Percentiles rank a stretch among this genome's conserved stretches.
These are phyloP conservation scores for Oropetium thomaeum DNA, from an alignment of 176 grass and related monocot genomes.

Conservation along the genomic window DNA sequence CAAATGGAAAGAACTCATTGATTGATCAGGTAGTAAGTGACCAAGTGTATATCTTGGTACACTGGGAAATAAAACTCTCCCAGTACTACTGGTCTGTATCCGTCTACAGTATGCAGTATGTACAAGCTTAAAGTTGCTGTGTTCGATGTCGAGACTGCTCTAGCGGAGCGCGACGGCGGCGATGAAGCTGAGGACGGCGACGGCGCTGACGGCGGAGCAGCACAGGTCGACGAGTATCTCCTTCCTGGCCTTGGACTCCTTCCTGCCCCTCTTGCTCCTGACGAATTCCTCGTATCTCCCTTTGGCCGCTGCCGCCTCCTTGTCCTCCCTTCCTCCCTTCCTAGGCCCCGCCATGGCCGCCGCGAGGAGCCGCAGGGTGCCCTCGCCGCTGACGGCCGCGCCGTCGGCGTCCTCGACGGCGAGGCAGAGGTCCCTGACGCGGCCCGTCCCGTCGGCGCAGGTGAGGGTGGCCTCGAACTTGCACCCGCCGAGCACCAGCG, in stretches of 20 bases:
- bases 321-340: neutral
- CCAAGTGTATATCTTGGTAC: neutral
- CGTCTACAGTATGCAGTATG: too few species aligned
- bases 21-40: too few species aligned
- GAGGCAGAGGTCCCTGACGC: conserved; percentile 44
- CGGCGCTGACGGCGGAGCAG: conserved; percentile 54
- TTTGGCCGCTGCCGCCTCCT: neutral
- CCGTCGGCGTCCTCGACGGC: conserved; percentile 47
- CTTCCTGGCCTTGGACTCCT: conserved; percentile 39
- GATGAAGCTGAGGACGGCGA: conserved; percentile 47
- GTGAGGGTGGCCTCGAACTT: conserved; percentile 42
- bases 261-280: conserved; percentile 36
- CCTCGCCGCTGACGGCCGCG: conserved; percentile 34
- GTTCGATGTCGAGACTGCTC: neutral
- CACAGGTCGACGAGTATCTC: conserved; percentile 50
- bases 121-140: neutral
- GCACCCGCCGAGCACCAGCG: conserved; percentile 36
- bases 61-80: neutral
- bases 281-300: conserved; percentile 52
- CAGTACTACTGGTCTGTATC: neutral
- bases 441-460: conserved; percentile 26
- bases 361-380: conserved; percentile 22
- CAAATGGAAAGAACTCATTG: neutral
- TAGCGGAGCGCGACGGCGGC: conserved; percentile 34
- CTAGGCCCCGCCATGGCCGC: conserved; percentile 37